Conservation (phyloP, 2,329 filamentous ascomycete genomes). For the Chaetoscypha palmicola region DNA sequence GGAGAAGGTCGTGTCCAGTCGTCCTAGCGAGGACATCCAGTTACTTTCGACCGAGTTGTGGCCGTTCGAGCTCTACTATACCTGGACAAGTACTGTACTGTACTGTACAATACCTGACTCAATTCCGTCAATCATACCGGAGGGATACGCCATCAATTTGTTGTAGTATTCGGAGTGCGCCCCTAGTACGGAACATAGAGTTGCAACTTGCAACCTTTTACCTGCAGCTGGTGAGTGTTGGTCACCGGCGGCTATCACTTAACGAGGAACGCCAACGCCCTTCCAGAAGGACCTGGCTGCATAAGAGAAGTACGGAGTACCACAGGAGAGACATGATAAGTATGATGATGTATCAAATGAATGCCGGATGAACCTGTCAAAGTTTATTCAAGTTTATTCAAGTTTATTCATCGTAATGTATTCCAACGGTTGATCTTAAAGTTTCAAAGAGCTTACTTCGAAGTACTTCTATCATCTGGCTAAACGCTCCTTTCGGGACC, state of each 20-base stretch:
- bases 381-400: too few species aligned
- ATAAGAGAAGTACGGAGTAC: not conserved
- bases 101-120: too few species aligned
- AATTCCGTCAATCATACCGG: constrained; percentile 2
- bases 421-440: too few species aligned
- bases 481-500: too few species aligned
- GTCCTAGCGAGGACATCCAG: not conserved
- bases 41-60: not conserved
- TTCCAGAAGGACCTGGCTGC: constrained; percentile 3
- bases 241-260: not conserved
- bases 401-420: too few species aligned
- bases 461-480: too few species aligned
- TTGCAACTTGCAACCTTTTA: not conserved
- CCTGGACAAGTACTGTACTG: too few species aligned
- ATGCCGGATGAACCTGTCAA: too few species aligned
- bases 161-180: not conserved
- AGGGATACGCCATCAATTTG: too few species aligned
- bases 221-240: too few species aligned
- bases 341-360: too few species aligned
- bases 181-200: not conserved
- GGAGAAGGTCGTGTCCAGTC: not conserved
- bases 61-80: not conserved
- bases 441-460: too few species aligned
- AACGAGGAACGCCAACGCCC: not conserved
- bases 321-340: not conserved